phyloP scores from a whole-genome alignment of 495 filamentous ascomycete species.

The Penicillium silybi region DNA sequence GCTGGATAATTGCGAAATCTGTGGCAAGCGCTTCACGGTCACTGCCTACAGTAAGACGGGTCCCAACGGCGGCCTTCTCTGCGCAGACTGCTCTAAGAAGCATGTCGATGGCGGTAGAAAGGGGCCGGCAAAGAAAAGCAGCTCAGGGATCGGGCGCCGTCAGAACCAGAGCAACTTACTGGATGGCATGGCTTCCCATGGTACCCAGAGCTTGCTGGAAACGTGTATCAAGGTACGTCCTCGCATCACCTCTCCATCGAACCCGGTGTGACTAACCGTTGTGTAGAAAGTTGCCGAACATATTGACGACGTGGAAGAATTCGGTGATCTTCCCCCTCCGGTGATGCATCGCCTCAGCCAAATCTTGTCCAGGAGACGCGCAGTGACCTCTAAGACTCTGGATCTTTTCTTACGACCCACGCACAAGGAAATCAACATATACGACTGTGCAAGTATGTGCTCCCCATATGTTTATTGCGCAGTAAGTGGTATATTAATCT shows the following conservation, averaged over 20 bases:
- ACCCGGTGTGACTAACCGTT: conserved; percentile 1
- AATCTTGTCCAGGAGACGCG: conserved; percentile 74
- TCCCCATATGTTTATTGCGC: too few relatives aligned
- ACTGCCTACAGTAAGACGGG: conserved; percentile 85
- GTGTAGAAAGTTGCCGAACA: conserved; percentile 69
- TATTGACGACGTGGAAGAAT: conserved; percentile 74
- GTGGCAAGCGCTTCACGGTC: conserved; percentile 87
- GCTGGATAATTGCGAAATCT: conserved; percentile 81
- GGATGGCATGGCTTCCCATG: conserved; percentile 65
- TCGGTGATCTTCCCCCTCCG: conserved; percentile 68
- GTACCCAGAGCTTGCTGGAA: conserved; percentile 69
- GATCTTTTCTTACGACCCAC: conserved; percentile 73
- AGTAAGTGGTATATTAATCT: conserved; percentile 13
- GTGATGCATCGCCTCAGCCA: conserved; percentile 72
- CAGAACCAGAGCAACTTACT: conserved; percentile 74
- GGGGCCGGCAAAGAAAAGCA: conserved; percentile 57
- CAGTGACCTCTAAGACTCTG: conserved; percentile 65
- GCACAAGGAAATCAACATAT: conserved; percentile 63
- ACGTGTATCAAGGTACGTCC: conserved; percentile 65
- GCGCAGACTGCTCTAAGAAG: conserved; percentile 78
- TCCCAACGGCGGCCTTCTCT: conserved; percentile 78
- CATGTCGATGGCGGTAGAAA: conserved; percentile 61
- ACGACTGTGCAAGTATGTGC: conserved; percentile 67
- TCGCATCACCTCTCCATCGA: not conserved
- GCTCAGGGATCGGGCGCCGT: conserved; percentile 50